Evolutionary conservation across 2,329 filamentous ascomycete species (phyloP).

Genomic region (Celoporthe dispersa): DNA sequence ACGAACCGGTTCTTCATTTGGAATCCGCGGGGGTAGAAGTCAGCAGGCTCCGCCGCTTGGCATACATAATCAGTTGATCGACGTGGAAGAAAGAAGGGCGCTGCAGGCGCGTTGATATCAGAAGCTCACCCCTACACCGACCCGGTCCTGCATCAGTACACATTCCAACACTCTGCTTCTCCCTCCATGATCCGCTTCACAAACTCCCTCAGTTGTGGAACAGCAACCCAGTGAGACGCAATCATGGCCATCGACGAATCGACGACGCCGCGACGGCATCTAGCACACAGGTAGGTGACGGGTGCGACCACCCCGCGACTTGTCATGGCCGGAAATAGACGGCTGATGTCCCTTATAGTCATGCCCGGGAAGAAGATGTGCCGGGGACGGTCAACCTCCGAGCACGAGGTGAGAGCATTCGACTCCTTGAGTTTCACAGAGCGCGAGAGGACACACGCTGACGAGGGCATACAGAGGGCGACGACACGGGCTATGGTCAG

Average conservation of each 20-base stretch:
- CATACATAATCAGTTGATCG: conserved; percentile 3
- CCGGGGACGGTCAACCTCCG: conserved; percentile 61
- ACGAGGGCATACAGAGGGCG: conserved; percentile 31
- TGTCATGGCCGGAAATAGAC: not conserved
- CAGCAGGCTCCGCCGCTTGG: not conserved
- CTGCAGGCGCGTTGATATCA: not conserved
- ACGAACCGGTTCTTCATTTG: conserved; percentile 9
- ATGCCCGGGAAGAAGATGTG: conserved; percentile 59
- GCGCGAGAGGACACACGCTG: not conserved
- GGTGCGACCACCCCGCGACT: no score
- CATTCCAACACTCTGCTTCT: not conserved
- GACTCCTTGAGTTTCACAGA: no score
- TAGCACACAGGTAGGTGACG: conserved; percentile 22
- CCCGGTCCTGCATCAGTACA: not conserved
- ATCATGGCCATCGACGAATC: not conserved
- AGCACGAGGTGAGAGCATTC: conserved; percentile 34
- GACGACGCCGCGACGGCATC: not conserved
- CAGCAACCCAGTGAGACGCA: not conserved
- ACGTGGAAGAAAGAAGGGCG: not conserved
- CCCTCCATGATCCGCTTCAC: not conserved
- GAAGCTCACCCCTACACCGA: not conserved
- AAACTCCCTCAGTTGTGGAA: not conserved
- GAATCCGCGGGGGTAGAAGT: not conserved
- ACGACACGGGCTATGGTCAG: conserved; percentile 61
- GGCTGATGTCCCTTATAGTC: conserved; percentile 42